These are phyloP conservation scores for Russula griseocarnosa DNA, from an alignment of 768 basidiomycete genomes.

Conservation along the genomic window DNA sequence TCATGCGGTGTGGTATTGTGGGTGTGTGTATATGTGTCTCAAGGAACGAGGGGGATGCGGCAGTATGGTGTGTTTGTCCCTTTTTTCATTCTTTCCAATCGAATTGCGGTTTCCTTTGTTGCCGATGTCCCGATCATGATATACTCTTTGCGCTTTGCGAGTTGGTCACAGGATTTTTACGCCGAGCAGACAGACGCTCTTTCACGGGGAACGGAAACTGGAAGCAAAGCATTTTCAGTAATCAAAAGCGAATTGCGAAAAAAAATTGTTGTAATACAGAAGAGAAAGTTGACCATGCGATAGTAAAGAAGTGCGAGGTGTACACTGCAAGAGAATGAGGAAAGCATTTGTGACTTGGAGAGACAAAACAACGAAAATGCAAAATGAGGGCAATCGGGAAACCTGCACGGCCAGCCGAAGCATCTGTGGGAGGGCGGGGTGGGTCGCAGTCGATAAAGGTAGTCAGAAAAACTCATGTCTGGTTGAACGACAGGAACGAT, in stretches of 20 bases:
- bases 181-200: background rate
- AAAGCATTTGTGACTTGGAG: conserved; percentile 5
- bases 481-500: conserved; percentile 9
- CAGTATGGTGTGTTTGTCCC: background rate
- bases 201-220: background rate
- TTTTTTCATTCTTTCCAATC: background rate
- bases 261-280: conserved; percentile 20
- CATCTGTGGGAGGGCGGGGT: background rate
- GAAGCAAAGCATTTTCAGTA: background rate
- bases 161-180: background rate
- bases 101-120: background rate
- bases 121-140: background rate
- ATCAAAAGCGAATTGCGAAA: conserved; percentile 8
- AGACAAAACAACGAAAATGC: conserved; percentile 8
- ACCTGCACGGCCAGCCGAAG: background rate
- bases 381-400: background rate
- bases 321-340: conserved; percentile 12
- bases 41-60: background rate
- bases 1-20: background rate
- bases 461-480: conserved; percentile 17
- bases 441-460: background rate
- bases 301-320: conserved; percentile 12
- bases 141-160: background rate
- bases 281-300: conserved; percentile 10
- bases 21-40: background rate